Base-by-base conservation (phyloP, 305 asterid genomes). In the Rubia occidens region DNA sequence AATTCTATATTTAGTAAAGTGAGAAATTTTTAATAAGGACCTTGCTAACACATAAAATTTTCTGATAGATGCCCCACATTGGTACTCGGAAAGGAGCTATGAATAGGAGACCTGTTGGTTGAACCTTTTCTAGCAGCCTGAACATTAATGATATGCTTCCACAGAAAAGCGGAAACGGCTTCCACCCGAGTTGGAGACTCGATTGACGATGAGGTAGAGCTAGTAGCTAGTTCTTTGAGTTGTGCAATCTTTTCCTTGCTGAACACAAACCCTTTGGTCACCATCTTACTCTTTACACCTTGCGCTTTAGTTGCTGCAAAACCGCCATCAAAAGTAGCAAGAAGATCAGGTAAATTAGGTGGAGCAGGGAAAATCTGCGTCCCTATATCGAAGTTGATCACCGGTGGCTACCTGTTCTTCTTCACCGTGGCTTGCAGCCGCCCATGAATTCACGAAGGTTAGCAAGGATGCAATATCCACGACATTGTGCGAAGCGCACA, bases 371-470 rank as follows among this genome's bases (percentile, higher is more conserved):
- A 79, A n/a, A 59, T 37, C 15, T 26, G 8, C 9, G 67, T 10
- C 35, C 77, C 62, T 5, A 47, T 4, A 7, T 62, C 68, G 35
- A 75, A 77, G 18, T 13, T 35, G 54, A 47, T 47, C 54, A 47
- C n/a, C 0, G 78, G 79, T 18, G 17, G 10, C 60, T 54, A 54
- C 60, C 4, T 0, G 26, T 18, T 61, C 13, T 60, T 37, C 13
- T 39, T 15, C 78, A 0, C 75, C 72, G 3, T 78, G 73, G 61
- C 73, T 75, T 2, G 49, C 58, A 3, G 75, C 77, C 14, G 88
- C 85, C 85, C 84, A 84, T 11, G 83, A 72, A 21, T 75, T 69
- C 11, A 77, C 3, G 62, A 84, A 84, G n/a, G 49, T 75, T 20
- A 79, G 72, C 64, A 79, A 8, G 51, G 85, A 77, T 60, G 53